phyloP scores from a whole-genome alignment of 2,329 filamentous ascomycete genomes.

The Xylariales sp. region DNA sequence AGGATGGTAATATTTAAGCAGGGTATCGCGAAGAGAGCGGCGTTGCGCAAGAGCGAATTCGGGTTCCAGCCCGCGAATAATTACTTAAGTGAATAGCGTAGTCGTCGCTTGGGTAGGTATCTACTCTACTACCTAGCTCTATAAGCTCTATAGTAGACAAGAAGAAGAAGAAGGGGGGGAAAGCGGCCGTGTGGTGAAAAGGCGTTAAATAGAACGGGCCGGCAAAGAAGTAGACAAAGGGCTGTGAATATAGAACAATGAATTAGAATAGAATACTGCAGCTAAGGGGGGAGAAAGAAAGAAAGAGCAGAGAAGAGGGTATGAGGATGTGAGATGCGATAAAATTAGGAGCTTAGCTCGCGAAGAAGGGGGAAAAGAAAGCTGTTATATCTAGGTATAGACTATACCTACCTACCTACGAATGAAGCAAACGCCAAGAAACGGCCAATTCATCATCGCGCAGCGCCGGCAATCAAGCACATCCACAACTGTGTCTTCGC shows the following conservation, averaged over 20 bases:
- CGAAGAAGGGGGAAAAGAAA: not conserved
- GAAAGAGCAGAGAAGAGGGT: not conserved
- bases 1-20: not conserved
- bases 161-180: not conserved
- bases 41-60: not conserved
- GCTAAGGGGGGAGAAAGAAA: not conserved
- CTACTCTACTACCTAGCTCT: no score
- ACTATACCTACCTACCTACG: not conserved
- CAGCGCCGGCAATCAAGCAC: not conserved
- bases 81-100: not conserved
- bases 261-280: conserved; percentile 1
- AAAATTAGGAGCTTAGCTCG: not conserved
- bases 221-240: not conserved
- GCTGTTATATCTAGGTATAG: not conserved
- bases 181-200: not conserved
- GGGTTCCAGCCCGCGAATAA: conserved; percentile 8
- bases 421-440: not conserved
- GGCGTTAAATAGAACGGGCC: not conserved
- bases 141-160: not conserved
- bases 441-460: not conserved
- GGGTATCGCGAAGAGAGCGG: not conserved
- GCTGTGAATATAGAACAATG: not conserved
- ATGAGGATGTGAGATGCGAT: not conserved
- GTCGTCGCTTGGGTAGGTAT: not conserved
- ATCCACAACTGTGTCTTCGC: not conserved